Percentiles rank a stretch among this genome's conserved stretches.
Conservation (phyloP, 2,329 filamentous ascomycete species). For the Zymoseptoria brevis region DNA sequence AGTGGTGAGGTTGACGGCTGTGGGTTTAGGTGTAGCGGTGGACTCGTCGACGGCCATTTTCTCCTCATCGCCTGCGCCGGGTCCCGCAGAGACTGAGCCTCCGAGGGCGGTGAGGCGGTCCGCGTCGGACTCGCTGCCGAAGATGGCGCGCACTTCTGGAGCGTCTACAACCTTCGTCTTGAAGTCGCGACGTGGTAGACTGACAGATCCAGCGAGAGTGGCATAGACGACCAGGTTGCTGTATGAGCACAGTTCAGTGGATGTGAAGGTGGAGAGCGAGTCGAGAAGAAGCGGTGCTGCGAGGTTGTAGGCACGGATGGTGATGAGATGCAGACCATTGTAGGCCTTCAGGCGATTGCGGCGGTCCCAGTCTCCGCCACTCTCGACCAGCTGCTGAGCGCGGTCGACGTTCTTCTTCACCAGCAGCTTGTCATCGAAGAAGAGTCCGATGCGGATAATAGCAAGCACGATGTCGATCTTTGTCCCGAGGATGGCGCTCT, state of each 20-base stretch:
- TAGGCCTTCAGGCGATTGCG: conserved; percentile 98
- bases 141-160: conserved; percentile 93
- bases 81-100: conserved; percentile 72
- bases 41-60: conserved; percentile 43
- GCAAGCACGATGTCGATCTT: conserved; percentile 97
- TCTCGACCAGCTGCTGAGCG: conserved; percentile 81
- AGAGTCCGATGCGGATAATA: conserved; percentile 89
- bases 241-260: conserved; percentile 96
- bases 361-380: conserved; percentile 95
- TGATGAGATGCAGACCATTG: conserved; percentile 87
- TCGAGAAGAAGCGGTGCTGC: conserved; percentile 91
- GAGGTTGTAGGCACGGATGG: conserved; percentile 79
- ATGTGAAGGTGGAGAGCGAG: conserved; percentile 95
- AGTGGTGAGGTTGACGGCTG: conserved; percentile 80
- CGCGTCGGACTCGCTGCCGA: conserved; percentile 65
- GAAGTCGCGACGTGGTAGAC: conserved; percentile 94
- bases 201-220: conserved; percentile 86
- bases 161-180: conserved; percentile 98
- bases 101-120: conserved; percentile 78
- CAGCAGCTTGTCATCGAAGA: conserved; percentile 86
- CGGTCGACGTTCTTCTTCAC: conserved; percentile 93
- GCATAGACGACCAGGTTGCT: conserved; percentile 91
- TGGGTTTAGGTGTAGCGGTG: conserved; percentile 40
- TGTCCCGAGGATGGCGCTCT: conserved; percentile 90
- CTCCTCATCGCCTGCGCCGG: conserved; percentile 66